These are phyloP conservation scores for Myriosclerotinia scirpicola DNA, from an alignment of 2,329 filamentous ascomycete genomes.

Conservation along the genomic window DNA sequence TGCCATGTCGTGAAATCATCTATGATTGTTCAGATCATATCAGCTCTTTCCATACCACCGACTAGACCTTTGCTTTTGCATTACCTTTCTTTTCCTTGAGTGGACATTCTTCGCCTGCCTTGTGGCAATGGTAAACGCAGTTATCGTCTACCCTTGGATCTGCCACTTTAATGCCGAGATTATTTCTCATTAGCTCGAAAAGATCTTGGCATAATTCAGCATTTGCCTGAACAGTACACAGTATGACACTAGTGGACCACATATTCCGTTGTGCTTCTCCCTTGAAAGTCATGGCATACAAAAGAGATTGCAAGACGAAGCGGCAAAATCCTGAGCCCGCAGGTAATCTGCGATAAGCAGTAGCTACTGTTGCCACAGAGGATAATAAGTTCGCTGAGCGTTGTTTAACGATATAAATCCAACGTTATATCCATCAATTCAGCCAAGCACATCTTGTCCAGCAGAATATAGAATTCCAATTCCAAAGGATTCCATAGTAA, in stretches of 20 bases:
- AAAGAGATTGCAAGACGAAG: background rate
- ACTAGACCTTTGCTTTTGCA: background rate
- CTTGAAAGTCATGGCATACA: background rate
- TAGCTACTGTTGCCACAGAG: no score
- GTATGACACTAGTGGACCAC: no score
- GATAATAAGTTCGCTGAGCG: background rate
- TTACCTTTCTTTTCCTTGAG: background rate
- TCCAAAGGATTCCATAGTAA: no score
- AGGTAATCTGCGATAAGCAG: background rate
- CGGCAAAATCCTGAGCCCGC: background rate
- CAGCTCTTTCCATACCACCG: no score
- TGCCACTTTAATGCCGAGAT: background rate
- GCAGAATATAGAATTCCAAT: background rate
- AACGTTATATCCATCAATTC: background rate
- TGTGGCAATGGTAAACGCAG: background rate
- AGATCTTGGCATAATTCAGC: background rate
- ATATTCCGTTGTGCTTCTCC: no score
- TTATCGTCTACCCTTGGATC: background rate
- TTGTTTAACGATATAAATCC: background rate
- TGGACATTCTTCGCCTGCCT: background rate
- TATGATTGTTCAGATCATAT: no score
- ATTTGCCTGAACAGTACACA: background rate
- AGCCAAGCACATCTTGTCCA: conserved; percentile 2
- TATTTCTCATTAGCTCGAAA: background rate
- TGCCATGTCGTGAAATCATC: no score